Evolutionary conservation across 179 eudicot genomes (phyloP).

Genomic region (Gypsophila paniculata): DNA sequence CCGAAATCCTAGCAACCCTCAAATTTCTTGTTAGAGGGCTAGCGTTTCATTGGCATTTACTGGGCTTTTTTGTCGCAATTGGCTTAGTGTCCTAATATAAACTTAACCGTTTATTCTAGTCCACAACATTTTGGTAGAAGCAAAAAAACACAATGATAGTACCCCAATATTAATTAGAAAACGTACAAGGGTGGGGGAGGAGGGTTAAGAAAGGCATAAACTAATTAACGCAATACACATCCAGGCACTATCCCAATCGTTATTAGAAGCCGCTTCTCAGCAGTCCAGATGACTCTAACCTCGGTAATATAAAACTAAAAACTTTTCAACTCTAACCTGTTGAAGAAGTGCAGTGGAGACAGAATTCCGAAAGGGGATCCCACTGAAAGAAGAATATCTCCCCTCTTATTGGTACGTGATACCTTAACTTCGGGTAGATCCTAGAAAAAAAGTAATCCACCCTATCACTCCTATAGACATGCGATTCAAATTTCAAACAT

Average conservation of each 20-base stretch:
- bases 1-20: not conserved
- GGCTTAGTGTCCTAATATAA: not conserved
- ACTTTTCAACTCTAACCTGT: conserved; percentile 48
- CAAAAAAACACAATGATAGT: not conserved
- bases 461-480: conserved; percentile 35
- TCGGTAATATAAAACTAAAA: not conserved
- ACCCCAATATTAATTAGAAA: not conserved
- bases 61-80: not conserved
- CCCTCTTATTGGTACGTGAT: conserved; percentile 51
- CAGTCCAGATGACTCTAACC: not conserved
- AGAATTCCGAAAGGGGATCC: conserved; percentile 90
- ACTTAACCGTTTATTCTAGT: not conserved
- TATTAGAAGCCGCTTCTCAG: not conserved
- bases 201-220: not conserved
- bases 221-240: not conserved
- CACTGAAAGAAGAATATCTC: conserved; percentile 45
- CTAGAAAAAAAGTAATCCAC: conserved; percentile 50
- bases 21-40: not conserved
- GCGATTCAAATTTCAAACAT: conserved; percentile 19
- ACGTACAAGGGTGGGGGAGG: not conserved
- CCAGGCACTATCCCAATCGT: not conserved
- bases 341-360: conserved; percentile 79
- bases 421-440: conserved; percentile 45
- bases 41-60: not conserved
- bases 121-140: not conserved